A percentile compares a stretch with the other conserved stretches of the same genome.
These are phyloP conservation scores for Tuber calosporum DNA, from an alignment of 495 filamentous ascomycete genomes.

Conservation along the genomic window DNA sequence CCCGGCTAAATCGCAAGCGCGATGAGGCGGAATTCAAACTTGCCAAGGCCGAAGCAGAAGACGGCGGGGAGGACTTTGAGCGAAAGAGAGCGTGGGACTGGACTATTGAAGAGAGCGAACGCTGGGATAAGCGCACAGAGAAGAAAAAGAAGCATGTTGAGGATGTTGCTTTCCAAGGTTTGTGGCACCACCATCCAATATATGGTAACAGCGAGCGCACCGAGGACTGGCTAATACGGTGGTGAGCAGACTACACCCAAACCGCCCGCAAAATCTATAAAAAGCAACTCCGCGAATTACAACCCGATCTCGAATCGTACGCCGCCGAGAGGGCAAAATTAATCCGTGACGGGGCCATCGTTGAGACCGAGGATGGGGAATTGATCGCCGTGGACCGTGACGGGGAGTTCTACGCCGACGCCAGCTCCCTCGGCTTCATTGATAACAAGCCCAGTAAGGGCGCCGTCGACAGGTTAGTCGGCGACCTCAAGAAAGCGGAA, in stretches of 20 bases:
- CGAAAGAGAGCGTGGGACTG: conserved; percentile 98
- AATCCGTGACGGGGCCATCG: conserved; percentile 80
- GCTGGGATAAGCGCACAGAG: conserved; percentile 81
- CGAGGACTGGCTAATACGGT: conserved; percentile 3
- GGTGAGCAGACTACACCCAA: conserved; percentile 60
- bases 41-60: conserved; percentile 80
- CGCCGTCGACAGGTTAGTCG: conserved; percentile 82
- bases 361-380: conserved; percentile 90
- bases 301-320: conserved; percentile 68
- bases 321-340: conserved; percentile 79
- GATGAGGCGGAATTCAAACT: conserved; percentile 87
- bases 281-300: conserved; percentile 68
- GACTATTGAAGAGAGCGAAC: conserved; percentile 87
- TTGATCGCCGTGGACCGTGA: conserved; percentile 86
- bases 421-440: conserved; percentile 69
- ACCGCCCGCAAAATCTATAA: conserved; percentile 91
- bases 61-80: conserved; percentile 84
- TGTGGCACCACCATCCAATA: neutral
- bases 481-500: conserved; percentile 80
- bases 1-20: conserved; percentile 66
- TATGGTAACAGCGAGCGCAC: neutral
- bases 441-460: conserved; percentile 83
- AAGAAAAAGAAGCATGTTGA: conserved; percentile 80
- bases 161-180: conserved; percentile 68
- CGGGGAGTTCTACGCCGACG: conserved; percentile 81